phyloP scores from a whole-genome alignment of 495 filamentous ascomycete genomes.

The Endocarpon pusillum region DNA sequence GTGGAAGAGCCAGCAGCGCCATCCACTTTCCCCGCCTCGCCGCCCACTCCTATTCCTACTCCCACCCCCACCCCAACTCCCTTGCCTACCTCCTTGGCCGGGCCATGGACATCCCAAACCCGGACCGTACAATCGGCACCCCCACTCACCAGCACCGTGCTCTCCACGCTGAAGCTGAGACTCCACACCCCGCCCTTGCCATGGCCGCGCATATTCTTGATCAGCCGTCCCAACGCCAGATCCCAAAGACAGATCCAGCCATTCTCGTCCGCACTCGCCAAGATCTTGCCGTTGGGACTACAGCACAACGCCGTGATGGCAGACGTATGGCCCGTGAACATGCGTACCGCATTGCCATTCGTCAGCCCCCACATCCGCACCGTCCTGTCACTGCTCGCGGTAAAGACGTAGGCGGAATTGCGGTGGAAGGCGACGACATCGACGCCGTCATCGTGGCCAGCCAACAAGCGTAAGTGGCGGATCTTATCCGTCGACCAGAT shows the following conservation, averaged over 20 bases:
- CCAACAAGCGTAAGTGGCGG: slow-evolving; percentile 71
- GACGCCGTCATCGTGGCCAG: slow-evolving; percentile 79
- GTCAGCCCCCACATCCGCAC: slow-evolving; percentile 95
- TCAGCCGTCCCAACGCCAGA: slow-evolving; percentile 57
- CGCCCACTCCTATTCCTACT: slow-evolving; percentile 38
- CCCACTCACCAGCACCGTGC: slow-evolving; percentile 69
- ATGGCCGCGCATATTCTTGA: slow-evolving; percentile 88
- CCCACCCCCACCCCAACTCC: slow-evolving; percentile 41
- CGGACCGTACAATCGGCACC: slow-evolving; percentile 87
- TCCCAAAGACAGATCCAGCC: slow-evolving; percentile 91
- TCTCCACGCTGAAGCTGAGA: slow-evolving; percentile 78
- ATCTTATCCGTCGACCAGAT: slow-evolving; percentile 85
- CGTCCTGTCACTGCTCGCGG: slow-evolving; percentile 72
- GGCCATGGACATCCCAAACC: slow-evolving; percentile 72
- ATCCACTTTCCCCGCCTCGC: slow-evolving; percentile 36
- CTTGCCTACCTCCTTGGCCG: slow-evolving; percentile 41
- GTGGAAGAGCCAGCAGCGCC: too few relatives aligned
- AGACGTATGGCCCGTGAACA: slow-evolving; percentile 83
- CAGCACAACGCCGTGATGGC: slow-evolving; percentile 69
- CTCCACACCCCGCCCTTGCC: slow-evolving; percentile 89
- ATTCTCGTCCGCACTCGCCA: slow-evolving; percentile 72
- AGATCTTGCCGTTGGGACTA: slow-evolving; percentile 66
- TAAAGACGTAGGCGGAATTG: slow-evolving; percentile 83
- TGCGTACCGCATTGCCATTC: slow-evolving; percentile 65
- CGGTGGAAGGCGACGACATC: slow-evolving; percentile 80